A percentile compares a stretch with the other conserved stretches of the same genome.
Evolutionary conservation across 192 early-diverging fungal genomes (phyloP).

Genomic region (Gryganskiella cystojenkinii): DNA sequence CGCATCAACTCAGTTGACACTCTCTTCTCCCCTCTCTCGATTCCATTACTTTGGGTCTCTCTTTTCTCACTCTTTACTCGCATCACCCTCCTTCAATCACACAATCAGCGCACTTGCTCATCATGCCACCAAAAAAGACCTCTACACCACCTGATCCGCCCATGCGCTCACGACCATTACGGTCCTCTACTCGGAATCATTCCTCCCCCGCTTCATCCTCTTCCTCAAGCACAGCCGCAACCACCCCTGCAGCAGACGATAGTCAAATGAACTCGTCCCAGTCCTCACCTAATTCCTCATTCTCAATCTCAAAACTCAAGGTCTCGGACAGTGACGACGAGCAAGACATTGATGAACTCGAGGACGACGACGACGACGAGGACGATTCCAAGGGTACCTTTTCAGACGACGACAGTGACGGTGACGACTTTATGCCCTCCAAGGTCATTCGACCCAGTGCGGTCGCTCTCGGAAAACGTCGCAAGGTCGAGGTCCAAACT

Average conservation of each 20-base stretch:
- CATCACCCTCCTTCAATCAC: background rate
- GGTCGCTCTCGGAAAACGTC: constrained; percentile 36
- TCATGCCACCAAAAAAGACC: constrained; percentile 48
- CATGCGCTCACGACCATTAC: constrained; percentile 4
- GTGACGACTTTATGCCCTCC: constrained; percentile 34
- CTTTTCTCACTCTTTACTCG: background rate
- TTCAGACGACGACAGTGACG: constrained; percentile 1
- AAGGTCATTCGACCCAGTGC: constrained; percentile 21
- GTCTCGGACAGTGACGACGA: background rate
- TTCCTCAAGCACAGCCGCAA: background rate
- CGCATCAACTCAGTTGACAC: no score
- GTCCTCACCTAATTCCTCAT: constrained; percentile 32
- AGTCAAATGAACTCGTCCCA: constrained; percentile 26
- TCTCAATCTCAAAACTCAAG: constrained; percentile 4
- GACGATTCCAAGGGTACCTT: background rate
- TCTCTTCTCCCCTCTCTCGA: background rate
- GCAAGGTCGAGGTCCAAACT: constrained; percentile 13
- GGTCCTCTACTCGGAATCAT: constrained; percentile 14
- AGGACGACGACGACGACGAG: constrained; percentile 15
- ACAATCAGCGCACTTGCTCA: background rate
- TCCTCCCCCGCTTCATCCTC: background rate
- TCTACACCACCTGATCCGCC: background rate
- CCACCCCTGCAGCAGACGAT: constrained; percentile 5
- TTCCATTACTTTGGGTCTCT: background rate
- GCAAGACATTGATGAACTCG: background rate